A percentile compares a stretch with the other conserved stretches of the same genome.
These are phyloP conservation scores for Thuja plicata DNA, from an alignment of 83 land plant species.

Conservation along the genomic window DNA sequence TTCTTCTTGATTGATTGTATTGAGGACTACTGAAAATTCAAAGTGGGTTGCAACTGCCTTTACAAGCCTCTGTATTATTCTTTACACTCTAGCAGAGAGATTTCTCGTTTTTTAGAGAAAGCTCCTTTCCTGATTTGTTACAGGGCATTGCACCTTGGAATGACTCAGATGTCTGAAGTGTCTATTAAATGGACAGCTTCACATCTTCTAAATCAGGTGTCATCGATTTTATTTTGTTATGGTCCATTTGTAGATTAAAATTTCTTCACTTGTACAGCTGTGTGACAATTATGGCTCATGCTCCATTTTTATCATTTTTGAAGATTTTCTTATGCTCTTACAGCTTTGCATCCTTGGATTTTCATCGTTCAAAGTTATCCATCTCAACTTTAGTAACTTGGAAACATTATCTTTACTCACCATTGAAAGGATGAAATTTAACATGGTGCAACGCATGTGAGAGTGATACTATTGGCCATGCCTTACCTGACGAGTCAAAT, in stretches of 20 bases:
- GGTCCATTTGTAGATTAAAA: neutral
- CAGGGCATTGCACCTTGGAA: slow-evolving; percentile 12
- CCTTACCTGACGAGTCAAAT: neutral
- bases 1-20: slow-evolving; percentile 17
- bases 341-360: neutral
- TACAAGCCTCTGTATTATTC: slow-evolving; percentile 15
- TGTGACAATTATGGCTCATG: neutral
- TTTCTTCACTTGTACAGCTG: neutral
- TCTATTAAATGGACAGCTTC: slow-evolving; percentile 10
- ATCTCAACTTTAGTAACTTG: neutral
- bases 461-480: neutral
- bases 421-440: neutral
- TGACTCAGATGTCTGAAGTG: slow-evolving; percentile 7
- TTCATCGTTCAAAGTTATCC: neutral
- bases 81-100: slow-evolving; percentile 15
- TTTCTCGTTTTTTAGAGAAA: slow-evolving; percentile 14
- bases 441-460: neutral
- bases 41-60: slow-evolving; percentile 17
- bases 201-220: neutral
- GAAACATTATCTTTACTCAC: neutral
- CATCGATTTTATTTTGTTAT: neutral
- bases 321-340: neutral
- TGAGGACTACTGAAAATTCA: slow-evolving; percentile 11
- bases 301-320: neutral
- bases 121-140: slow-evolving; percentile 13